A percentile compares a stretch with the other conserved stretches of the same genome.
These are phyloP conservation scores for Kitagawia praeruptora DNA, from an alignment of 129 eudicot genomes.

Conservation along the genomic window DNA sequence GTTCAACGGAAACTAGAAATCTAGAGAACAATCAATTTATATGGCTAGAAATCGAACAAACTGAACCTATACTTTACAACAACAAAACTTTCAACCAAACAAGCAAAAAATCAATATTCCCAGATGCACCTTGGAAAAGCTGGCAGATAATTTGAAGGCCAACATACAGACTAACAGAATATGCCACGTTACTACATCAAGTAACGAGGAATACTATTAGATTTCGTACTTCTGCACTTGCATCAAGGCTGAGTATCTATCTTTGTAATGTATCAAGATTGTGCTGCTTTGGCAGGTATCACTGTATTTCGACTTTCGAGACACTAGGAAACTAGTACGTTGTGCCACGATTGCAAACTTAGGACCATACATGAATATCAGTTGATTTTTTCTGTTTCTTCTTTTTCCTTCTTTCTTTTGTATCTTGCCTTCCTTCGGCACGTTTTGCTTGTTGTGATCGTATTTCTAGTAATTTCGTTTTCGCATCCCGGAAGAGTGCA, in stretches of 20 bases:
- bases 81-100: not conserved
- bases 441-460: constrained; percentile 47
- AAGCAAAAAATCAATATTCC: not conserved
- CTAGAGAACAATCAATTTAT: not conserved
- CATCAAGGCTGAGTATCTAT: not conserved
- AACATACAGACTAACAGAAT: not conserved
- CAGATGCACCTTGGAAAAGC: not conserved
- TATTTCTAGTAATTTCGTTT: constrained; percentile 62
- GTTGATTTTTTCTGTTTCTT: constrained; percentile 67
- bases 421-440: constrained; percentile 44
- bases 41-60: not conserved
- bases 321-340: not conserved
- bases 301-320: not conserved
- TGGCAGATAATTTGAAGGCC: not conserved
- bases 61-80: constrained; percentile 3
- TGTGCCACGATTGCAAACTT: constrained; percentile 1
- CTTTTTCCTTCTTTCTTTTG: constrained; percentile 57
- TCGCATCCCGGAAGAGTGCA: constrained; percentile 82
- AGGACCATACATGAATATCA: constrained; percentile 80
- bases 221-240: not conserved
- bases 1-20: not conserved
- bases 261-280: not conserved
- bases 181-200: not conserved
- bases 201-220: not conserved
- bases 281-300: not conserved